These are phyloP conservation scores for Hymenoscyphus occultus DNA, from an alignment of 2,329 filamentous ascomycete genomes.

Conservation along the genomic window DNA sequence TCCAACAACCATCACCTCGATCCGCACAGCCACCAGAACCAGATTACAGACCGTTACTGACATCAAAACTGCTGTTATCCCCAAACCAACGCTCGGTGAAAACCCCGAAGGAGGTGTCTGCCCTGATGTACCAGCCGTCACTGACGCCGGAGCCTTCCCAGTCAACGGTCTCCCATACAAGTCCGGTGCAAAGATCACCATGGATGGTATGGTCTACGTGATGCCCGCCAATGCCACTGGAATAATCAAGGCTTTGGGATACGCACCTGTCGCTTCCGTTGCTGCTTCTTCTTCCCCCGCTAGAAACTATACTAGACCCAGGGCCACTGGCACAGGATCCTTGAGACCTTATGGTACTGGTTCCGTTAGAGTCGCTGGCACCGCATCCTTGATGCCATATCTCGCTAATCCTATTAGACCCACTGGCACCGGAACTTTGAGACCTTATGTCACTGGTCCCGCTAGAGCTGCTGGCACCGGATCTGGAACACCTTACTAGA, in stretches of 20 bases:
- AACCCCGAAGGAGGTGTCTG: not conserved
- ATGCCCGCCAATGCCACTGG: constrained; percentile 10
- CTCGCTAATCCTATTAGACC: too few relatives aligned
- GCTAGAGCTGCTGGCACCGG: too few relatives aligned
- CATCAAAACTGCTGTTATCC: not conserved
- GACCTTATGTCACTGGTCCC: too few relatives aligned
- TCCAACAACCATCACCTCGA: not conserved
- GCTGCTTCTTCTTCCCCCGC: not conserved
- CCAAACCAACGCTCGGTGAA: not conserved
- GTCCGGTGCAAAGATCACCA: constrained; percentile 8
- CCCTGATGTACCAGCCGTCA: not conserved
- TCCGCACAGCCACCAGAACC: not conserved
- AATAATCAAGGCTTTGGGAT: not conserved
- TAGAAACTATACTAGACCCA: not conserved
- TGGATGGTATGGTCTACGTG: constrained; percentile 8
- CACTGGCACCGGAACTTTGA: too few relatives aligned
- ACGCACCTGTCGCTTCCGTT: not conserved
- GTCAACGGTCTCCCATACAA: not conserved
- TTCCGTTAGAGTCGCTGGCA: too few relatives aligned
- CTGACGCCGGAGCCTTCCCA: constrained; percentile 5
- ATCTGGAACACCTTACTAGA: too few relatives aligned
- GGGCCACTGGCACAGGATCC: not conserved
- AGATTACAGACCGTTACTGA: not conserved
- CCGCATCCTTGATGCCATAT: too few relatives aligned
- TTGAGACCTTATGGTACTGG: not conserved